phyloP scores from a whole-genome alignment of 257 asterid genomes.

The Agastache rugosa region DNA sequence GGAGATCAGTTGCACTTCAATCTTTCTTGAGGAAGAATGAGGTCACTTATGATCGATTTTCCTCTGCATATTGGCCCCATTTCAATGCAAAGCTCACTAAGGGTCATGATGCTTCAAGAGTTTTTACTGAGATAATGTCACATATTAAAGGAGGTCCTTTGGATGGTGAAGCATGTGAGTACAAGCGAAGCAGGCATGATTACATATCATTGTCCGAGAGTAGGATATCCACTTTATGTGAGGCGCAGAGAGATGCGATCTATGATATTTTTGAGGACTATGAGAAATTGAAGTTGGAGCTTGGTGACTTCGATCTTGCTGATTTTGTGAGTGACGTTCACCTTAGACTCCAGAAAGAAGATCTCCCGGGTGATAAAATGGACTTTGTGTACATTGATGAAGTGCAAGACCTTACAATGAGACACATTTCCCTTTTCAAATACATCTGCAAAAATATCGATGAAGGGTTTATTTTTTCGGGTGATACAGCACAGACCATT shows the following conservation, averaged over 20 bases:
- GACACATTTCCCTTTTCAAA: conserved; percentile 63
- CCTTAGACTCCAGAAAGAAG: conserved; percentile 43
- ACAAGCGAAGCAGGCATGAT: conserved; percentile 45
- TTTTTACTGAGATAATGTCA: conserved; percentile 65
- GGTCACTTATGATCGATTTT: conserved; percentile 63
- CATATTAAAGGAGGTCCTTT: conserved; percentile 66
- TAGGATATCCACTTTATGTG: conserved; percentile 51
- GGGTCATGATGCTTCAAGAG: conserved; percentile 59
- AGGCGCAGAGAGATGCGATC: conserved; percentile 43
- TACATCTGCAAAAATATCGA: conserved; percentile 59
- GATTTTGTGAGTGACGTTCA: conserved; percentile 71
- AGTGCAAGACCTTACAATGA: conserved; percentile 73
- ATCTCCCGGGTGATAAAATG: conserved; percentile 57
- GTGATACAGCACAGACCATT: conserved; percentile 73
- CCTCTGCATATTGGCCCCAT: conserved; percentile 61
- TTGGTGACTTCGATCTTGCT: conserved; percentile 67
- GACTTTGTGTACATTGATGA: conserved; percentile 78
- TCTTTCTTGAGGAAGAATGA: conserved; percentile 60
- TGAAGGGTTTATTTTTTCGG: conserved; percentile 66
- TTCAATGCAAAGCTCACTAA: conserved; percentile 50
- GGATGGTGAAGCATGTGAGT: conserved; percentile 38
- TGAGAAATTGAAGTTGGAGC: conserved; percentile 61
- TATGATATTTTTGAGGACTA: conserved; percentile 61
- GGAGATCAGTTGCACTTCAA: conserved; percentile 50
- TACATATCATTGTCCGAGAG: conserved; percentile 51